Evolutionary conservation across 2,329 filamentous ascomycete genomes (phyloP).

Genomic region (Aspergillus calidoustus): DNA sequence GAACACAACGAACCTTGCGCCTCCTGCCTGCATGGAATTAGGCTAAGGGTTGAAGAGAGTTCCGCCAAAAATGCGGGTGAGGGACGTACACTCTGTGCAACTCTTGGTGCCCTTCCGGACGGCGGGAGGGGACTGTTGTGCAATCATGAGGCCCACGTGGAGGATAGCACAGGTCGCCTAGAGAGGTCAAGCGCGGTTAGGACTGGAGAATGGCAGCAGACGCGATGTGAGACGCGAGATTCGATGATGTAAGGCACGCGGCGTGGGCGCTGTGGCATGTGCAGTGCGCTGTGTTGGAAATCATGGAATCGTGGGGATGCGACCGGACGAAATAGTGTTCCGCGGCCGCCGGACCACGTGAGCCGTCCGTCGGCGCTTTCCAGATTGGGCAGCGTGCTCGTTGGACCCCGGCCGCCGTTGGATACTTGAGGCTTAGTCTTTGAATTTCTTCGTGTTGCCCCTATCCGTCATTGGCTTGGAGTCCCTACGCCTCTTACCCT

Average conservation of each 20-base stretch:
- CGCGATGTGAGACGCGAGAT: neutral
- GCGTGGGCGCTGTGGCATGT: neutral
- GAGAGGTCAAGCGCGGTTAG: neutral
- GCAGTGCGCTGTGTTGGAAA: neutral
- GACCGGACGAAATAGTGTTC: constrained; percentile 20
- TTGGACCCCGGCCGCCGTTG: neutral
- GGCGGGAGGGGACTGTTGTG: constrained; percentile 4
- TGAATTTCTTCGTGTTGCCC: neutral
- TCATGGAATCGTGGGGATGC: neutral
- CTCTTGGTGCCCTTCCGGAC: constrained; percentile 26
- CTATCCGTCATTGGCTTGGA: neutral
- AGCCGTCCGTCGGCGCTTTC: neutral
- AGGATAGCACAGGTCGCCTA: neutral
- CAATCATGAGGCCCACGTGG: constrained; percentile 17
- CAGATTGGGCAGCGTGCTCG: neutral
- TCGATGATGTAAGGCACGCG: neutral
- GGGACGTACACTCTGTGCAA: constrained; percentile 26
- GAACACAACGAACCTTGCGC: constrained; percentile 27
- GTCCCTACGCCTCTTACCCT: neutral
- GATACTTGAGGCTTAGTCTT: too few relatives aligned
- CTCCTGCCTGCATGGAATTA: constrained; percentile 19
- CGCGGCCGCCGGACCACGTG: constrained; percentile 11
- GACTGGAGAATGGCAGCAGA: neutral
- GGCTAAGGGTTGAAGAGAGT: neutral
- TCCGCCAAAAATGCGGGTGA: neutral